Evolutionary conservation across 805 yeast species (phyloP).

Genomic region (Saturnispora zaruensis): DNA sequence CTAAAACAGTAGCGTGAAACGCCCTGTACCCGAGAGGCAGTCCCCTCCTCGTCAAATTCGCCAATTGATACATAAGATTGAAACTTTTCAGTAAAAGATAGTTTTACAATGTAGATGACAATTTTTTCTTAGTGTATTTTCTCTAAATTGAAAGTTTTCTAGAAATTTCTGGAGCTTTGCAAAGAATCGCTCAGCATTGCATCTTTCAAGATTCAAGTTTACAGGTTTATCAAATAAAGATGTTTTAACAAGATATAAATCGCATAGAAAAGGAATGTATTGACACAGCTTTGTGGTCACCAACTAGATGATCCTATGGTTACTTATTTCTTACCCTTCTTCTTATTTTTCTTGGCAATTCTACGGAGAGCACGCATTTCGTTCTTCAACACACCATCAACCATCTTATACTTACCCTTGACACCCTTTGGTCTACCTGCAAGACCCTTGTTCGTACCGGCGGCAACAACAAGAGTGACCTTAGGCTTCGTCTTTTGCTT

Average conservation of each 20-base stretch:
- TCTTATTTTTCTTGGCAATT: conserved; percentile 78
- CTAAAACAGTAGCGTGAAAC: conserved; percentile 37
- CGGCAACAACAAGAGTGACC: conserved; percentile 83
- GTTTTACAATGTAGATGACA: neutral
- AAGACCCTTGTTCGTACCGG: conserved; percentile 75
- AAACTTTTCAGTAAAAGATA: neutral
- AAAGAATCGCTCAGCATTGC: neutral
- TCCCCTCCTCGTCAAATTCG: neutral
- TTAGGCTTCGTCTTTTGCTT: conserved; percentile 65
- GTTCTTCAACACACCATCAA: conserved; percentile 95
- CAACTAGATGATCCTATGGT: neutral
- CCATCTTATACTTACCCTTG: conserved; percentile 98
- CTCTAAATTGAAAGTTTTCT: neutral
- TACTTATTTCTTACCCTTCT: conserved; percentile 26
- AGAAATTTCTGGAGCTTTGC: neutral
- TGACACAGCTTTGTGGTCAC: neutral
- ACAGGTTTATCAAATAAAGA: neutral
- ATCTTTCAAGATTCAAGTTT: neutral
- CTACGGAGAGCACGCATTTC: conserved; percentile 91
- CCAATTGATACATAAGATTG: conserved; percentile 6
- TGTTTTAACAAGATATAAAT: neutral
- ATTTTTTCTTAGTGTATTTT: neutral
- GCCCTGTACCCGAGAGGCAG: conserved; percentile 10
- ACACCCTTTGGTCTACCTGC: conserved; percentile 96
- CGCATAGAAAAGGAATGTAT: neutral